Evolutionary conservation across 305 asterid species (phyloP).

Genomic region (Fraxinus xanthoxyloides): DNA sequence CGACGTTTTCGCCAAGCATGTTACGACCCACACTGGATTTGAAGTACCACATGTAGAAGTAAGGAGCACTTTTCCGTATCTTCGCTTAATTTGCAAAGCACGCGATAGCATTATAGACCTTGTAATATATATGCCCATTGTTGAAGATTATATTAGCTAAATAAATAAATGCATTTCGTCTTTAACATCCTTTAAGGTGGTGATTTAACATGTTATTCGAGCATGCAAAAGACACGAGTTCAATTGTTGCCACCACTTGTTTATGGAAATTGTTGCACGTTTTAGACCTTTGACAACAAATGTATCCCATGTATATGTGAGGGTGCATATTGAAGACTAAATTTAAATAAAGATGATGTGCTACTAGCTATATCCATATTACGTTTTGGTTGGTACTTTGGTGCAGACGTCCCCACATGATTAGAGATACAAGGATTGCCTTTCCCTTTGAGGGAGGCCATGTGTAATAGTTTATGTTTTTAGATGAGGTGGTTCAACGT

Average conservation of each 20-base stretch:
- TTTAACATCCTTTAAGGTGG: not conserved
- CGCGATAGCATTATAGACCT: not conserved
- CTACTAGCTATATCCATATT: not conserved
- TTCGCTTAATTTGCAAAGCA: not conserved
- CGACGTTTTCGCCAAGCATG: slow-evolving; percentile 53
- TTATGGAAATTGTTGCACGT: not conserved
- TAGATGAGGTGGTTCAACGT: not conserved
- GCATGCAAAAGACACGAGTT: not conserved
- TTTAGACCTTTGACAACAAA: not conserved
- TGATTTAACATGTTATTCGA: not conserved
- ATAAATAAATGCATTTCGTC: too few species aligned
- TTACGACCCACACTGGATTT: slow-evolving; percentile 51
- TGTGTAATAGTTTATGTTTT: not conserved
- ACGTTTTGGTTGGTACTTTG: not conserved
- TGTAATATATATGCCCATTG: not conserved
- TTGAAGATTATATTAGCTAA: not conserved
- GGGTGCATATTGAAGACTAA: not conserved
- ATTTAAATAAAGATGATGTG: not conserved
- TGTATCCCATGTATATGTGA: not conserved
- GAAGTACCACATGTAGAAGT: slow-evolving; percentile 67
- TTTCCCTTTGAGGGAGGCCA: not conserved
- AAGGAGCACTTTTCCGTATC: slow-evolving; percentile 15
- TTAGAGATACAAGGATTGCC: not conserved
- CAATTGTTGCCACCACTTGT: not conserved
- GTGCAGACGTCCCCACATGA: not conserved